phyloP scores from a whole-genome alignment of 305 asterid genomes.

The Fraxinus platypoda region DNA sequence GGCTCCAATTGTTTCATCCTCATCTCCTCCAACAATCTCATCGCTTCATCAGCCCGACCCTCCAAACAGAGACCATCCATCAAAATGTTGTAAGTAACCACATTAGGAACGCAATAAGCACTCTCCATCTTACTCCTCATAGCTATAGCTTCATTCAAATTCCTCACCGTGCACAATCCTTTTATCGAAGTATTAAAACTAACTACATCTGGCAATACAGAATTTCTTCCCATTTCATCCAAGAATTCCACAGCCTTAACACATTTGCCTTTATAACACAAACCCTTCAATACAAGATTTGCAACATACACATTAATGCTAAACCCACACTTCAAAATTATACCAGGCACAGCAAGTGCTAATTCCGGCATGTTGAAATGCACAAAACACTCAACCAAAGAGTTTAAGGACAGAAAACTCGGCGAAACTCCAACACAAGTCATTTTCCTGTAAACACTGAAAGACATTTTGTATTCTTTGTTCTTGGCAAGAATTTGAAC shows the following conservation, averaged over 20 bases:
- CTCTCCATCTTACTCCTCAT: slow-evolving; percentile 55
- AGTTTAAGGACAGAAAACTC: slow-evolving; percentile 43
- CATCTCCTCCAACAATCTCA: slow-evolving; percentile 53
- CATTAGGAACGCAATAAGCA: slow-evolving; percentile 36
- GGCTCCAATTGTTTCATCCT: slow-evolving; percentile 40
- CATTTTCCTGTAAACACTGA: slow-evolving; percentile 42
- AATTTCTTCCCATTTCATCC: slow-evolving; percentile 39
- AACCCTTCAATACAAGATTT: slow-evolving; percentile 54
- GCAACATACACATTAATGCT: slow-evolving; percentile 35
- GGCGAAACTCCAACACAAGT: slow-evolving; percentile 34
- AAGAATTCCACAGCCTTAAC: slow-evolving; percentile 44
- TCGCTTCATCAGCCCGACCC: slow-evolving; percentile 45
- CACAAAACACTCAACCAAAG: slow-evolving; percentile 51
- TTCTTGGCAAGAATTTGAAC: slow-evolving; percentile 52
- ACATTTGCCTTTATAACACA: slow-evolving; percentile 46
- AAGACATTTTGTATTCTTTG: slow-evolving; percentile 45
- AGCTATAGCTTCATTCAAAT: slow-evolving; percentile 42
- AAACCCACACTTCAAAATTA: slow-evolving; percentile 55
- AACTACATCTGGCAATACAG: slow-evolving; percentile 39
- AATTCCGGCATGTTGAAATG: slow-evolving; percentile 36
- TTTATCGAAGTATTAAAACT: slow-evolving; percentile 59
- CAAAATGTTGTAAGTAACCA: slow-evolving; percentile 44
- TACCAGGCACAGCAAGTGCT: slow-evolving; percentile 47
- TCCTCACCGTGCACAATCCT: slow-evolving; percentile 58
- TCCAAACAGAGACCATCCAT: slow-evolving; percentile 45